These are phyloP conservation scores for Cyberlindnera americana DNA, from an alignment of 805 yeast genomes.

Conservation along the genomic window DNA sequence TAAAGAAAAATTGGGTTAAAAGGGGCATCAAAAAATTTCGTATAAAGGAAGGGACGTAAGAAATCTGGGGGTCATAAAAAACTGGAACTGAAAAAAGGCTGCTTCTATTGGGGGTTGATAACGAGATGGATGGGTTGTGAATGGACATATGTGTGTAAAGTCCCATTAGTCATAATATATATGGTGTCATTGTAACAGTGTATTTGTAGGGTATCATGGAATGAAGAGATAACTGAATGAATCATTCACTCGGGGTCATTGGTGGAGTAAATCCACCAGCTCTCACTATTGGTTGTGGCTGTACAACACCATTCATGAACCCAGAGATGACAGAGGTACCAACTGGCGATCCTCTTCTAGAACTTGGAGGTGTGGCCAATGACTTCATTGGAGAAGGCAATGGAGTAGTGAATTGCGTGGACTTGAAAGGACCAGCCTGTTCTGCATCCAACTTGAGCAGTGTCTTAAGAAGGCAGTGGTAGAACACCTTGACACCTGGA, in stretches of 20 bases:
- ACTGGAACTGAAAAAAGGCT: background rate
- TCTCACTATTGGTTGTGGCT: constrained; percentile 5
- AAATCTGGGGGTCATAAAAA: constrained; percentile 2
- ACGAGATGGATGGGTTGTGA: too few species aligned
- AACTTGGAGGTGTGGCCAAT: constrained; percentile 25
- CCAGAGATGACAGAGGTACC: constrained; percentile 14
- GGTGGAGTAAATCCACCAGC: constrained; percentile 20
- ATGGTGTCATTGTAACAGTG: too few species aligned
- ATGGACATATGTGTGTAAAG: too few species aligned
- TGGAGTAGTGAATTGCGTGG: constrained; percentile 14
- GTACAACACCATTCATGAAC: constrained; percentile 11
- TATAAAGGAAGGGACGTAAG: background rate
- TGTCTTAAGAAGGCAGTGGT: constrained; percentile 15
- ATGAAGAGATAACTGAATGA: background rate
- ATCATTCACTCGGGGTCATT: constrained; percentile 21
- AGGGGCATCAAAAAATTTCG: constrained; percentile 1
- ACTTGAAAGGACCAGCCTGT: constrained; percentile 8
- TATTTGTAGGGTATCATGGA: too few species aligned
- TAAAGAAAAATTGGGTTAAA: too few species aligned
- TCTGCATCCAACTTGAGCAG: constrained; percentile 12
- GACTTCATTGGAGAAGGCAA: constrained; percentile 16
- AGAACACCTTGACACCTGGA: constrained; percentile 18
- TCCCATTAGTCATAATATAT: too few species aligned
- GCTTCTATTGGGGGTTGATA: too few species aligned
- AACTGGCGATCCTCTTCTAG: constrained; percentile 29